Base-by-base conservation (phyloP, 306 rosid genomes). In the Astragalus membranaceus region DNA sequence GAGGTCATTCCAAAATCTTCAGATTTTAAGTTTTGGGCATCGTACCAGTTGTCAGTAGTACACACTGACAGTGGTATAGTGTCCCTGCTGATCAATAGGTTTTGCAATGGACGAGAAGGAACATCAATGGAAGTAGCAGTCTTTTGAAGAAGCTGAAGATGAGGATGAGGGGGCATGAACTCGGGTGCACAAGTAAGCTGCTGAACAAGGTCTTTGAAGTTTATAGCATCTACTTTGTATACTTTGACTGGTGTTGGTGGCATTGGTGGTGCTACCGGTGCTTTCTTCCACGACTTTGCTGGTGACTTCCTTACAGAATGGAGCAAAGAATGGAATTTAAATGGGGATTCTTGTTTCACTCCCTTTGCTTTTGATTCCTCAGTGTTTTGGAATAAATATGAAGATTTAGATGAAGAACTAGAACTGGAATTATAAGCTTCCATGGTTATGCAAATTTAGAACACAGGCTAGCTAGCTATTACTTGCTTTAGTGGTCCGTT, bases 131-230 rank as follows among this genome's bases (percentile, higher is more conserved):
- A 69, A 51, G 65, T 12, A 26, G 49, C 20, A 8, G 29, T 44
- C 48, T 20, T 68, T 3, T 79, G 90, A 17, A 72, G 84, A 11
- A 32, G 16, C 10, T 55, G 69, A 0, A 53, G 71, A 48, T n/a
- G 4, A 55, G 16, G 50, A 41, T 41, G 77, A 6, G 33, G 69
- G 8, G 50, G 58, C 39, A 20, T 75, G 64, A 76, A 83, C 81
- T 84, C 81, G 0, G 80, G 85, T 44, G 85, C 85, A 60, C 91
- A 83, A 7, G 96, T 92, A 55, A 92, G 96, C 15, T 79, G 78
- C 72, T 90, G 96, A 56, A 90, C 98, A 11, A 92, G 80, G 50
- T 80, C 79, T 15, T 87, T 56, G 80, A 90, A 93, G 88, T 93
- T 85, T 9, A 85, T 15, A 11, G 90, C 84, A 10, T 90, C 96